phyloP scores from a whole-genome alignment of 1,139 yeast genomes.

The Citeromyces hawaiiensis region DNA sequence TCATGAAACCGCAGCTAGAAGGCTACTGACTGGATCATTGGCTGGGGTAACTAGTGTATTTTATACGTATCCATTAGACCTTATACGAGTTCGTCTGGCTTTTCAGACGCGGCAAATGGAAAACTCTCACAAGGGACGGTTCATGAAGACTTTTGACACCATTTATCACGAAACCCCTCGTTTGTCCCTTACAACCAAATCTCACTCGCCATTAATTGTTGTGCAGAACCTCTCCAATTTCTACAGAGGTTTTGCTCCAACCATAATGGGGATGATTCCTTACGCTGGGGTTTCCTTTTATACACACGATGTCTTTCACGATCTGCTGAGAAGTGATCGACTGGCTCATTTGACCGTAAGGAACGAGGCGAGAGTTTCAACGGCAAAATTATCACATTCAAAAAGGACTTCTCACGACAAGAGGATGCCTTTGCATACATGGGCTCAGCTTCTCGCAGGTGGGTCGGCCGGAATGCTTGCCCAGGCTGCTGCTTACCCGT shows the following conservation, averaged over 20 bases:
- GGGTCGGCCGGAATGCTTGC: slow-evolving; percentile 91
- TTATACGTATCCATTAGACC: slow-evolving; percentile 84
- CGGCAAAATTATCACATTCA: slow-evolving; percentile 7
- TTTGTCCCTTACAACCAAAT: slow-evolving; percentile 9
- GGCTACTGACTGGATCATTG: slow-evolving; percentile 81
- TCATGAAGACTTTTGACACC: slow-evolving; percentile 34
- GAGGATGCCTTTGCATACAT: slow-evolving; percentile 60
- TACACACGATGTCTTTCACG: slow-evolving; percentile 87
- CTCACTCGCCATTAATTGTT: slow-evolving; percentile 16
- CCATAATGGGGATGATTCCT: slow-evolving; percentile 91
- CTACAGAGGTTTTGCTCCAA: slow-evolving; percentile 90
- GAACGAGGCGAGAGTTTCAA: slow-evolving; percentile 6
- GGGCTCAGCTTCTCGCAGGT: slow-evolving; percentile 92
- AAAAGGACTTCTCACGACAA: slow-evolving; percentile 29
- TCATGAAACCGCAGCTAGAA: slow-evolving; percentile 67
- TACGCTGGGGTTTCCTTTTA: slow-evolving; percentile 96
- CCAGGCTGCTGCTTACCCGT: slow-evolving; percentile 95
- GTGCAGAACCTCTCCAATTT: slow-evolving; percentile 48
- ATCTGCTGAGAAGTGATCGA: slow-evolving; percentile 49
- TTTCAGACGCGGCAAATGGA: slow-evolving; percentile 46
- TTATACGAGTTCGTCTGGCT: slow-evolving; percentile 83
- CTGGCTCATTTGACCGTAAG: slow-evolving; percentile 47
- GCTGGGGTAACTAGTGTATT: slow-evolving; percentile 83
- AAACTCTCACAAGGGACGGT: slow-evolving; percentile 29
- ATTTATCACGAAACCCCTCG: slow-evolving; percentile 54